Percentiles rank a stretch among this genome's conserved stretches.
Evolutionary conservation across 2,329 filamentous ascomycete species (phyloP).

Genomic region (Ceratocystis lukuohia): DNA sequence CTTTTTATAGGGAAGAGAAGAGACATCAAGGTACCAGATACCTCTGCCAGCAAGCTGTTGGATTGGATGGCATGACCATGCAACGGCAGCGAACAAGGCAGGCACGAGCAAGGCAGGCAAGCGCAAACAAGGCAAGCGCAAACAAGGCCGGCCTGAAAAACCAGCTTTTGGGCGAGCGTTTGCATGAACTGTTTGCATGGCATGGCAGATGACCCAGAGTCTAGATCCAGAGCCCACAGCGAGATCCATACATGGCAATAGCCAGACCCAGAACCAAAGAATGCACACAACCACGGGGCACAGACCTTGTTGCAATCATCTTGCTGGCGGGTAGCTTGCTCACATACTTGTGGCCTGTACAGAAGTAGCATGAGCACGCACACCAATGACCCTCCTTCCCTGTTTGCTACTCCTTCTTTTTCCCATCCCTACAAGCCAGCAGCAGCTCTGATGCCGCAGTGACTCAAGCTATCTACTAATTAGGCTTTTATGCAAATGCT

Average conservation of each 20-base stretch:
- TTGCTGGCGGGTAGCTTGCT: background rate
- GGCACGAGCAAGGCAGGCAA: background rate
- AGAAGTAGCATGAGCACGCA: background rate
- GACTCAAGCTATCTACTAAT: background rate
- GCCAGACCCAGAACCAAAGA: background rate
- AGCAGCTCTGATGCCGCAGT: background rate
- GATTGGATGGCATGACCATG: background rate
- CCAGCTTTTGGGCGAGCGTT: background rate
- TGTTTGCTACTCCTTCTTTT: background rate
- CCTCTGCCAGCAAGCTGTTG: background rate
- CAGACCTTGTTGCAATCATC: background rate
- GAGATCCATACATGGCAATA: too few species aligned
- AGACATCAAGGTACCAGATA: background rate
- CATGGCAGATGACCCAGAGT: background rate
- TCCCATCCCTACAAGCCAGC: too few species aligned
- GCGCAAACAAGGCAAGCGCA: background rate
- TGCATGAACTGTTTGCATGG: background rate
- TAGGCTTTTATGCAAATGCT: background rate
- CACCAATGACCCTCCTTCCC: background rate
- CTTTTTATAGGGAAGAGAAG: conserved; percentile 5
- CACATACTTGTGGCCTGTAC: background rate
- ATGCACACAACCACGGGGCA: background rate
- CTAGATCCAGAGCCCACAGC: too few species aligned
- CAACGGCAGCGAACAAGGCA: background rate
- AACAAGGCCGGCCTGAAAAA: background rate